Base-by-base conservation (phyloP, 441 rosid genomes). In the Corymbia citriodora region DNA sequence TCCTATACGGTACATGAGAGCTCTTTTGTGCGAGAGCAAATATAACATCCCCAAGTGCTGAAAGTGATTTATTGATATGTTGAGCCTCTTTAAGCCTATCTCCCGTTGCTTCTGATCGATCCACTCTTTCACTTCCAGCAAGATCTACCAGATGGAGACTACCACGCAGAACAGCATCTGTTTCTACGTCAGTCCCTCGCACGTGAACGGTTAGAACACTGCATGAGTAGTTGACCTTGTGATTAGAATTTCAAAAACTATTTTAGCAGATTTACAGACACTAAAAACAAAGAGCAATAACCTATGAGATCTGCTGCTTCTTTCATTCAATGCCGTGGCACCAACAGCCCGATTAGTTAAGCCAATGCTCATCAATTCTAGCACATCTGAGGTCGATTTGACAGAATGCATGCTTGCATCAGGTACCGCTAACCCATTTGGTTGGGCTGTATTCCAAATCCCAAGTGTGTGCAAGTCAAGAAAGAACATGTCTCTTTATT, bases 241-340 rank as follows among this genome's bases (percentile, higher is more conserved):
- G 59, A 89, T 36, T 36, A 74, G 90, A 88, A 88, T 65, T 89
- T 53, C 55, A 87, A 21, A 70, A 89, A 49, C 68, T 92, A 90
- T 74, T 48, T 55, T 74, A 53, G 72, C 40, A 55, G 19, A 89
- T 55, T 16, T 50, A 48, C 49, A 40, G 40, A 53, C 48, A 55
- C 85, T 54, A 59, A 90, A 90, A 91, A 88, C 49, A 25, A 63
- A 87, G 88, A 89, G 92, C 87, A 57, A 89, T 29, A 89, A 98
- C 99, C 97, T 95, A 92, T 96, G 98, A 36, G 99, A 98, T 90
- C 99, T 95, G 91, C 99, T 97, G 91, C 99, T 98, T 93, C 99
- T 95, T 92, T 98, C 99, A 91, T 98, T 97, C 89, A 98, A 93
- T 70, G 99, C 98, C 21, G 99, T 98, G 89, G 99, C 96, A 87